These are phyloP conservation scores for Naganishia liquefaciens DNA, from an alignment of 1,284 basidiomycete species.

Conservation along the genomic window DNA sequence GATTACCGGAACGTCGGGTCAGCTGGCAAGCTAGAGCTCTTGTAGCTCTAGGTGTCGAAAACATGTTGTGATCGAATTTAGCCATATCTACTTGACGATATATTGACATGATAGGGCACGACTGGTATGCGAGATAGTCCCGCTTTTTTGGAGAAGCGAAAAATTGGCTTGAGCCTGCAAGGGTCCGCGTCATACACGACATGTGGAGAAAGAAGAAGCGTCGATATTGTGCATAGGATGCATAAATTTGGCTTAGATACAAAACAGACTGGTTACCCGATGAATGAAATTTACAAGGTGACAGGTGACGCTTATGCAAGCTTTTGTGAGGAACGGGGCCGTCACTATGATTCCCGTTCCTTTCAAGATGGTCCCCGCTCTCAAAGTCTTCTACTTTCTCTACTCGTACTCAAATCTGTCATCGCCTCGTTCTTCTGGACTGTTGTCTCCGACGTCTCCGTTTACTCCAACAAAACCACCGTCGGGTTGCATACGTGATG, in stretches of 20 bases:
- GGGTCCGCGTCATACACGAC: too few relatives aligned
- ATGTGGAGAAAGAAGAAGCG: too few relatives aligned
- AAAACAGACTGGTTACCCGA: not conserved
- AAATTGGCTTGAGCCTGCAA: not conserved
- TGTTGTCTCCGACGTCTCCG: constrained; percentile 15
- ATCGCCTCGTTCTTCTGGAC: constrained; percentile 24
- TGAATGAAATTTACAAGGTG: not conserved
- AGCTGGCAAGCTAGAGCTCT: constrained; percentile 68
- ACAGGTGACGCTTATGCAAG: not conserved
- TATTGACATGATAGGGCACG: too few relatives aligned
- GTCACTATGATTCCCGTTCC: not conserved
- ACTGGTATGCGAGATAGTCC: not conserved
- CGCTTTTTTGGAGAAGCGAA: too few relatives aligned
- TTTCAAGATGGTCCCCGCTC: too few relatives aligned
- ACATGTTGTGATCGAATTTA: constrained; percentile 45
- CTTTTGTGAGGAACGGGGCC: too few relatives aligned
- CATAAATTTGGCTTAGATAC: not conserved
- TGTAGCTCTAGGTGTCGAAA: constrained; percentile 56
- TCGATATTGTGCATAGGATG: not conserved
- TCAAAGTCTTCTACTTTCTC: not conserved
- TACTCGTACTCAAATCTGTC: constrained; percentile 25
- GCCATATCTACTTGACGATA: too few relatives aligned
- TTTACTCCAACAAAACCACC: constrained; percentile 19
- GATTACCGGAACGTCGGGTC: constrained; percentile 63
- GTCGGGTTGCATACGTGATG: constrained; percentile 22